phyloP scores from a whole-genome alignment of 2,329 filamentous ascomycete species.

The Corinectria fuckeliana region DNA sequence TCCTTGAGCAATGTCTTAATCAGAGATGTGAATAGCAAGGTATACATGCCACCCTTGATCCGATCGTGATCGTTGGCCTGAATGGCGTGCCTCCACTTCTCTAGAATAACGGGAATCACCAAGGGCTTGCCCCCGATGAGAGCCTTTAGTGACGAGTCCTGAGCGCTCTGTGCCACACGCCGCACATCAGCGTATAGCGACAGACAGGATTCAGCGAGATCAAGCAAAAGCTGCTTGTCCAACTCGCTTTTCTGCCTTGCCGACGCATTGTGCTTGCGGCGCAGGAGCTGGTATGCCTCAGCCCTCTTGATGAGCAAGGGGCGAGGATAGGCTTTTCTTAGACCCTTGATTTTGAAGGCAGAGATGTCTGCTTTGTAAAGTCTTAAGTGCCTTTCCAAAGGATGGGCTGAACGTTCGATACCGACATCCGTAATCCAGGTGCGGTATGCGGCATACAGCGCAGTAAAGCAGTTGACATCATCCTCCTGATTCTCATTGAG shows the following conservation, averaged over 20 bases:
- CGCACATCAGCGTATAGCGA: constrained; percentile 95
- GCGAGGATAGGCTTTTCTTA: constrained; percentile 90
- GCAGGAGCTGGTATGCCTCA: constrained; percentile 91
- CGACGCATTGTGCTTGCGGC: constrained; percentile 91
- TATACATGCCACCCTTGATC: constrained; percentile 95
- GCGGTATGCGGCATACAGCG: constrained; percentile 88
- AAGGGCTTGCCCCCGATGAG: constrained; percentile 86
- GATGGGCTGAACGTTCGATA: constrained; percentile 92
- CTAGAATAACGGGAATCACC: constrained; percentile 86
- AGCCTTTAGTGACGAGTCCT: constrained; percentile 91
- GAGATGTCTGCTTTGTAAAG: constrained; percentile 86
- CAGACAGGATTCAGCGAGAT: constrained; percentile 87
- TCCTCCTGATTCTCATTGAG: constrained; percentile 86
- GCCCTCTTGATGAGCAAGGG: constrained; percentile 91
- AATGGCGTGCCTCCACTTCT: constrained; percentile 79
- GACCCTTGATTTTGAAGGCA: constrained; percentile 91
- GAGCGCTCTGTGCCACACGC: constrained; percentile 88
- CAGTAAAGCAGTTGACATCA: constrained; percentile 93
- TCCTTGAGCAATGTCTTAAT: constrained; percentile 87
- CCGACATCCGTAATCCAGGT: constrained; percentile 98
- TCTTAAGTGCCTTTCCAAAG: constrained; percentile 84
- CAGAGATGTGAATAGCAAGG: constrained; percentile 85
- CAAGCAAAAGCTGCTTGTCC: constrained; percentile 82
- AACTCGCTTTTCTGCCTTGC: constrained; percentile 88
- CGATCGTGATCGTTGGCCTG: constrained; percentile 82